Base-by-base conservation (phyloP, 148 eudicot genomes). In the Rhododendron ferrugineum region DNA sequence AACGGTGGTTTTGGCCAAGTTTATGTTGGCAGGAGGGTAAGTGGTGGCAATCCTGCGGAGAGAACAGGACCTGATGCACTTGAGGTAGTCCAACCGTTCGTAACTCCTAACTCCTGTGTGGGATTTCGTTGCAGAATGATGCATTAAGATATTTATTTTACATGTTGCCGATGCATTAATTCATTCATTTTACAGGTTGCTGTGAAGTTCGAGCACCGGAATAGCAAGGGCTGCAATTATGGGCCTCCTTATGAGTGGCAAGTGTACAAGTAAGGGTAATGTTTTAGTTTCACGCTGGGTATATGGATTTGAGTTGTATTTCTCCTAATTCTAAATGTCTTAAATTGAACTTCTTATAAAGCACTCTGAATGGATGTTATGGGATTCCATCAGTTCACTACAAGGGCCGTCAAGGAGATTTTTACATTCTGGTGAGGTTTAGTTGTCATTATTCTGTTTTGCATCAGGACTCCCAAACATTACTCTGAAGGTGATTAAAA, bases 191-290 rank as follows among this genome's bases (percentile, higher is more conserved):
- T 8, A n/a, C 32, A 95, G 98, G 98, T 95, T 76, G 98, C 98
- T 81, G 87, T 95, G 89, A 95, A 95, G 88, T 95, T 95, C 84
- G 98, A 95, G 91, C 98, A 95, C 72, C 89, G 86, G 87, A 95
- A 91, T 87, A 94, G 98, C 91, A 95, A 95, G 93, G 98, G 98
- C 56, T 95, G 98, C 66, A 95, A 91, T 76, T 93, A 94, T 90
- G 95, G 98, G 56, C 98, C 98, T 85, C 98, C 98, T 7, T 91
- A 93, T 75, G 98, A 95, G 92, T 95, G 98, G 98, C 98, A 94
- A 89, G 98, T 95, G 54, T 95, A 94, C 91, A 94, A 89, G 98
- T 95, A 95, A 44, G 98, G 83, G 77, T 32, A 14, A 64, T 64
- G 70, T 64, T 56, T 7, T 49, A 23, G 58, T 18, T 58, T 37